Evolutionary conservation across 2,329 filamentous ascomycete species (phyloP), one percentile per base, ranked within the genome.

Genomic region (Colletotrichum acutatum): DNA sequence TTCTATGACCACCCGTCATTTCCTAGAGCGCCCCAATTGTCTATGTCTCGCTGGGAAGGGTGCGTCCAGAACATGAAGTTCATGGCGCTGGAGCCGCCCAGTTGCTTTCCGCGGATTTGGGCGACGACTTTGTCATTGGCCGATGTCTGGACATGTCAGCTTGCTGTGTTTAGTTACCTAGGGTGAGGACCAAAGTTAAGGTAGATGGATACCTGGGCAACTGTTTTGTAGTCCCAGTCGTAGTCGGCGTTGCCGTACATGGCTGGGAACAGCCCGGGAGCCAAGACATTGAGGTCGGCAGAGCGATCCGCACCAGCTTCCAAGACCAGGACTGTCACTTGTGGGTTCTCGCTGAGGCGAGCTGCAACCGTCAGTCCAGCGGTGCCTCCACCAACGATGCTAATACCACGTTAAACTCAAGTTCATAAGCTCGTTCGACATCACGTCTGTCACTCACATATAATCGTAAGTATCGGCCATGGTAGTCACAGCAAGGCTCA

Each of bases 21-120:
- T 0, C 90, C 90, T 11, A 92, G 79, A 34, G 82, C 79, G 59
- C 85, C 86, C 90, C 90, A 92, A 0, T 84, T 84, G 78, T 92
- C 86, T 58, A 89, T 87, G 57, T 90, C 88, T 46, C 82, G 82
- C 46, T 77, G 80, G 61, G 81, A 83, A 7, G 84, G 87, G 37
- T 86, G 83, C 66, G 84, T 84, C 82, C 84, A 85, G 60, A 89
- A 87, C 87, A 90, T 88, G 74, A 87, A 89, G 75, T 91, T 91
- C 60, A 92, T 84, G 0, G 88, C 88, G 19, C 86, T 89, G 7
- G 90, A 90, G 7, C 92, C 92, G 22, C 92, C 92, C 0, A 94
- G 84, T 24, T 69, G 65, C 54, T 75, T 75, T 12, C 72, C 74
- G 32, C 74, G 74, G 52, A 70, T 64, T 12, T 75, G 74, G 19